Base-by-base conservation (phyloP, 139 green algal species). In the Chlamydomonas asymmetrica region DNA sequence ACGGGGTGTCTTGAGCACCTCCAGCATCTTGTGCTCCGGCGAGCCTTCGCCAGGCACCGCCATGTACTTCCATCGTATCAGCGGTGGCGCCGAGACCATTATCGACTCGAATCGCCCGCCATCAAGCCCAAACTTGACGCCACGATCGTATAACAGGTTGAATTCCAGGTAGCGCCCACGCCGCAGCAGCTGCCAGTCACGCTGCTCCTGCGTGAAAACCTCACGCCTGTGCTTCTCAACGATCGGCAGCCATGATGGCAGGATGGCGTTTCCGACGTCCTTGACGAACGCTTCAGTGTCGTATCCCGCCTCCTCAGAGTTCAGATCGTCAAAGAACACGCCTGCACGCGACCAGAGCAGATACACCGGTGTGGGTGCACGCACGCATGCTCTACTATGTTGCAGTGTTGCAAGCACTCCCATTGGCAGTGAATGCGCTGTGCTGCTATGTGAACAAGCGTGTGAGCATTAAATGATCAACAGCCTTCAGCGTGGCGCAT, bases 71-170 rank as follows among this genome's bases (percentile, higher is more conserved):
- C 94, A 98, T 1, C 85, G 80, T 22, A 98, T 91, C 22, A 96
- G 79, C 7, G 94, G 94, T 25, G 94, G 94, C 9, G 93, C 93
- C 9, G 91, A 97, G 29, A 99, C 96, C 96, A 98, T 98, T 85
- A 98, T 97, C 52, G 67, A 88, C 84, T 98, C 96, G 5, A 98
- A 83, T n/a, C 94, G 81, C 0, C 90, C 94, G 25, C 92, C 92
- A 45, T 94, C 92, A 16, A 97, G 84, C 29, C 92, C 91, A 82
- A 97, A 96, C 64, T 88, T 92, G 18, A 98, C 93, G 52, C 96
- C 95, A 13, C 96, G 84, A 76, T 99, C 96, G 80, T 98, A 97
- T 75, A 99, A 80, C 66, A 99, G 80, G 86, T 99, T 99, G 90
- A 99, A 99, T 83, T 99, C 96, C 1, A 99, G 75, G 78, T 99